Evolutionary conservation across 2,329 filamentous ascomycete species (phyloP), one percentile per base, ranked within the genome.

Genomic region (Colletotrichum neosansevieriae): DNA sequence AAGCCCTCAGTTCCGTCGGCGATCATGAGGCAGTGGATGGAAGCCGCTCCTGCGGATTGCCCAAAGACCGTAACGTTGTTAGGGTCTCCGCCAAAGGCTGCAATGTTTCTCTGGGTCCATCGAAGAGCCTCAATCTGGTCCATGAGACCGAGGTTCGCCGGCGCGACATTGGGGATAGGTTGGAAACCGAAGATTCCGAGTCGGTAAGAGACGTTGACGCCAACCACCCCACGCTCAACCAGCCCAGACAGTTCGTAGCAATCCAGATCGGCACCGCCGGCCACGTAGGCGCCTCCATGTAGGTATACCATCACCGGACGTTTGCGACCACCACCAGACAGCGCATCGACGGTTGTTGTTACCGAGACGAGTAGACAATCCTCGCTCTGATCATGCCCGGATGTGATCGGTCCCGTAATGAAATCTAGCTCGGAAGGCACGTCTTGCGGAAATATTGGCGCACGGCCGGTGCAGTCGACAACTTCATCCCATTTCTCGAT

Each of bases 11-110:
- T 51, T 3, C 85, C 83, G 69, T 90, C 89, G 49, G 91, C 75
- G 2, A 84, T 75, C 80, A 89, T 88, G 53, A 92, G 89, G 70
- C 90, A 84, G 58, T 87, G 82, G 4, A 73, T 70, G 0, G 58
- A 61, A 7, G 34, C 58, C 36, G 58, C 58, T 12, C 61, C 61
- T 1, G 61, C 61, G 1, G 61, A 63, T 9, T 63, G 50, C 9
- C 61, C 61, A 4, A 50, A 49, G 7, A 63, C 4, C 2, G 61
- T 63, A 6, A 63, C 61, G 1, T 58, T 63, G 10, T 49, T 3
- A 4, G 51, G 42, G n/a, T 63, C 61, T 12, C 61, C 61, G 32
- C 53, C 61, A 11, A 63, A 63, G 7, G 61, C 50, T 13, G 44
- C 19, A 11, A 63, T 63, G 4, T 63, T 58, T 12, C 32, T 2